phyloP scores from a whole-genome alignment of 202 grass and related monocot genomes.

The Setaria viridis region DNA sequence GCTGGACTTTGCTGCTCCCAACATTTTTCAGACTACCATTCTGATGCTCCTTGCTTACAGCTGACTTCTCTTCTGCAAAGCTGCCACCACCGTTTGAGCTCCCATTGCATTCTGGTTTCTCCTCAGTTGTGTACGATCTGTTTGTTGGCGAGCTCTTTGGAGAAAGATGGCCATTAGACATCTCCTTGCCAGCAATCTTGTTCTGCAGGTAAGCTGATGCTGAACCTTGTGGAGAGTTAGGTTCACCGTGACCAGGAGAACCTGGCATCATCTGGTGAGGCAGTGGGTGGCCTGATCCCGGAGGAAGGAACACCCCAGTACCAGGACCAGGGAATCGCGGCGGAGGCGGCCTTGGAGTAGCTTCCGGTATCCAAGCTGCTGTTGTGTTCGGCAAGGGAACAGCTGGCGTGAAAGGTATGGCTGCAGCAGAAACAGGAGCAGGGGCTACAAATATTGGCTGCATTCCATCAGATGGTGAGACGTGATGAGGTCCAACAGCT shows the following conservation, averaged over 20 bases:
- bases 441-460: slow-evolving; percentile 68
- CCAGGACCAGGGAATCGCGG: slow-evolving; percentile 66
- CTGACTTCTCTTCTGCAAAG: slow-evolving; percentile 23
- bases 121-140: slow-evolving; percentile 14
- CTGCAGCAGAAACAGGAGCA: slow-evolving; percentile 47
- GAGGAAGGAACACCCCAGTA: slow-evolving; percentile 95
- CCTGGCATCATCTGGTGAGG: slow-evolving; percentile 51
- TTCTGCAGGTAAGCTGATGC: slow-evolving; percentile 30
- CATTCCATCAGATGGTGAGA: slow-evolving; percentile 63
- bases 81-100: slow-evolving; percentile 35
- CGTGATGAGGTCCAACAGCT: slow-evolving; percentile 52
- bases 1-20: slow-evolving; percentile 46
- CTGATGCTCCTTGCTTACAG: slow-evolving; percentile 37
- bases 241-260: slow-evolving; percentile 42
- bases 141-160: slow-evolving; percentile 45
- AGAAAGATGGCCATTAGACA: slow-evolving; percentile 47
- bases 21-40: slow-evolving; percentile 47
- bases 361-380: slow-evolving; percentile 57
- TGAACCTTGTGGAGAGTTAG: slow-evolving; percentile 38
- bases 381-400: slow-evolving; percentile 51
- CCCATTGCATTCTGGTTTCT: slow-evolving; percentile 60
- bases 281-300: slow-evolving; percentile 53
- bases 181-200: slow-evolving; percentile 38
- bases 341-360: slow-evolving; percentile 54
- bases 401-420: slow-evolving; percentile 57